phyloP scores from a whole-genome alignment of 306 rosid species.

The Rosa lucieae region DNA sequence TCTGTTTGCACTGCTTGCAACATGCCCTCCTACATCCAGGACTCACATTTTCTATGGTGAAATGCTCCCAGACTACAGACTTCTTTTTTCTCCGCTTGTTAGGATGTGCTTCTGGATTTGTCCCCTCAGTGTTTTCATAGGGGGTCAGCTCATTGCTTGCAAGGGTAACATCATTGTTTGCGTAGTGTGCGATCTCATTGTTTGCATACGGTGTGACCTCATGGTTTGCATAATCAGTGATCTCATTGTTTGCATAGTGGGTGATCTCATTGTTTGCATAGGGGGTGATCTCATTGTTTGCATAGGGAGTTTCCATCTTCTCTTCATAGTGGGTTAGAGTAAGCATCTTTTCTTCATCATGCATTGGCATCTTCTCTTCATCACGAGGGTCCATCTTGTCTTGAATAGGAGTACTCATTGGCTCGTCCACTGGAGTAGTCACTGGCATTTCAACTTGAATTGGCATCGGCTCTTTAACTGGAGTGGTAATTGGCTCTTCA shows the following conservation, averaged over 20 bases:
- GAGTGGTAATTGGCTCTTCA: neutral
- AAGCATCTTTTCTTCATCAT: conserved; percentile 30
- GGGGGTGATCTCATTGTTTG: conserved; percentile 23
- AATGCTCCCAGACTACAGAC: conserved; percentile 94
- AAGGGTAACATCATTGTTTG: conserved; percentile 12
- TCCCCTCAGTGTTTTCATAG: conserved; percentile 42
- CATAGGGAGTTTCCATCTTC: conserved; percentile 21
- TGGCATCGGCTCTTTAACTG: conserved; percentile 4
- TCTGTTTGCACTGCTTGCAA: conserved; percentile 91
- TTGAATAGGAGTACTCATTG: conserved; percentile 26
- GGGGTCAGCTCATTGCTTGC: conserved; percentile 21
- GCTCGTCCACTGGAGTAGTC: conserved; percentile 17
- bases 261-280: conserved; percentile 20
- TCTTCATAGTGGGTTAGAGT: conserved; percentile 18
- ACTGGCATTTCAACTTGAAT: neutral
- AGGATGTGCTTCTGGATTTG: conserved; percentile 65
- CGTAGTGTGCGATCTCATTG: neutral
- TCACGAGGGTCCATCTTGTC: conserved; percentile 47
- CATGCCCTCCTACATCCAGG: conserved; percentile 90
- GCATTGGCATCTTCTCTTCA: conserved; percentile 43
- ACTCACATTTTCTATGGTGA: conserved; percentile 79
- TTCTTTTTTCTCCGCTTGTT: conserved; percentile 85
- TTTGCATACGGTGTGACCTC: conserved; percentile 36
- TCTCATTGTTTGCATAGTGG: conserved; percentile 20
- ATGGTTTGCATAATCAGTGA: conserved; percentile 20